These are phyloP conservation scores for Schrenkiella parvula DNA, from an alignment of 345 rosid genomes.

Conservation along the genomic window DNA sequence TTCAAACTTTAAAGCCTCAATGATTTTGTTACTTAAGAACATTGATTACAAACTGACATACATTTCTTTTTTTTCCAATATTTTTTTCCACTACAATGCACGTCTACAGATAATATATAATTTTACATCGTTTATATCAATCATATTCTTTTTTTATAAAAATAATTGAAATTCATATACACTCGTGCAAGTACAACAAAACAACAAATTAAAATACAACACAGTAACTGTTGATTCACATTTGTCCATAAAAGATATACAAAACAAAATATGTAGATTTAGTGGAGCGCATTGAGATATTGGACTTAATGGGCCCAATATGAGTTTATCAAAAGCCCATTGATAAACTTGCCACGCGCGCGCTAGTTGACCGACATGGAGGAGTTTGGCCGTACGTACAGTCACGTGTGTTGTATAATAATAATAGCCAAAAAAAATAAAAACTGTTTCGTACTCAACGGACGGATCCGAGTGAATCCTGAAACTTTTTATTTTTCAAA, in stretches of 20 bases:
- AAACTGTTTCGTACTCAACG: constrained; percentile 9
- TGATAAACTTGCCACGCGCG: not conserved
- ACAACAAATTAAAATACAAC: not conserved
- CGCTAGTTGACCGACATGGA: not conserved
- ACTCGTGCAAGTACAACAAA: constrained; percentile 22
- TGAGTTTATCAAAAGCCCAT: not conserved
- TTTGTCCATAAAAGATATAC: not conserved
- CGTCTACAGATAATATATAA: constrained; percentile 11
- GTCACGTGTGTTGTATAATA: constrained; percentile 14
- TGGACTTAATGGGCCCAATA: not conserved
- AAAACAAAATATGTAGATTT: not conserved
- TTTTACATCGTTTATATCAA: constrained; percentile 9
- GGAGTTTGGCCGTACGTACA: not conserved
- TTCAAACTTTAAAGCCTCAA: constrained; percentile 8
- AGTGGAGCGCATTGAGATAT: not conserved
- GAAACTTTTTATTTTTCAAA: not conserved
- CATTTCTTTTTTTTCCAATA: not conserved
- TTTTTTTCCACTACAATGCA: constrained; percentile 23
- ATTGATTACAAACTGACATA: constrained; percentile 28
- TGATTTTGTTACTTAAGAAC: constrained; percentile 10
- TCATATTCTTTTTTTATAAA: not conserved
- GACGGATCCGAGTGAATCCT: constrained; percentile 14
- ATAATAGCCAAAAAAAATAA: too few species aligned
- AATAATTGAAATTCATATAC: not conserved
- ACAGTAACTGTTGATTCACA: not conserved